phyloP scores from a whole-genome alignment of 2,329 filamentous ascomycete genomes.

The Phyllosticta capitalensis region DNA sequence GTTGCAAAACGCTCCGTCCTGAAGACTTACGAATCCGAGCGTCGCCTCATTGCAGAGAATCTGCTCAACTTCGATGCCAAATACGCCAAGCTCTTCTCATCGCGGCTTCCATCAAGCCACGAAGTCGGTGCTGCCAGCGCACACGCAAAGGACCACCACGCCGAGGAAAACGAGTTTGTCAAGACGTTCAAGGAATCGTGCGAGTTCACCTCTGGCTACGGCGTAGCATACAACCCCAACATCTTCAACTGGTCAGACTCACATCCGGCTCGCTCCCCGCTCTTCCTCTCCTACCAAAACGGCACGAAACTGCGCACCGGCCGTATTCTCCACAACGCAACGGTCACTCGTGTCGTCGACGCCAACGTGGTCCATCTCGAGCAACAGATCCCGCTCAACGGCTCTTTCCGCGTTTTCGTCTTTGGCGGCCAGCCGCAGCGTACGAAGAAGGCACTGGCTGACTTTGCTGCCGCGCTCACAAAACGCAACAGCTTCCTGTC shows the following conservation, averaged over 20 bases:
- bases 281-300: constrained; percentile 53
- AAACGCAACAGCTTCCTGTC: constrained; percentile 64
- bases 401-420: constrained; percentile 75
- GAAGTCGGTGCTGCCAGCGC: constrained; percentile 58
- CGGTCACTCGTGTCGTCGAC: constrained; percentile 79
- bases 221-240: constrained; percentile 76
- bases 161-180: constrained; percentile 68
- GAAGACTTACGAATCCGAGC: constrained; percentile 77
- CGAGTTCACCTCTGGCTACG: constrained; percentile 88
- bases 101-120: constrained; percentile 60
- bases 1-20: constrained; percentile 68
- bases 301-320: constrained; percentile 59
- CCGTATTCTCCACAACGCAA: constrained; percentile 64
- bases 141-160: constrained; percentile 15
- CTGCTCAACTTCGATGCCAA: constrained; percentile 79
- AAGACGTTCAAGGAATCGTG: constrained; percentile 84
- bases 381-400: constrained; percentile 81
- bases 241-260: constrained; percentile 67
- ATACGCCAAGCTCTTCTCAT: constrained; percentile 84
- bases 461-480: constrained; percentile 57
- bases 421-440: constrained; percentile 61
- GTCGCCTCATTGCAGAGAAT: constrained; percentile 74
- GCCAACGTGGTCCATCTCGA: constrained; percentile 85
- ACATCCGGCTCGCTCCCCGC: constrained; percentile 60
- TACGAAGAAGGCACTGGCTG: constrained; percentile 55